These are phyloP conservation scores for Psilocybe cyanescens DNA, from an alignment of 768 basidiomycete genomes.

Conservation along the genomic window DNA sequence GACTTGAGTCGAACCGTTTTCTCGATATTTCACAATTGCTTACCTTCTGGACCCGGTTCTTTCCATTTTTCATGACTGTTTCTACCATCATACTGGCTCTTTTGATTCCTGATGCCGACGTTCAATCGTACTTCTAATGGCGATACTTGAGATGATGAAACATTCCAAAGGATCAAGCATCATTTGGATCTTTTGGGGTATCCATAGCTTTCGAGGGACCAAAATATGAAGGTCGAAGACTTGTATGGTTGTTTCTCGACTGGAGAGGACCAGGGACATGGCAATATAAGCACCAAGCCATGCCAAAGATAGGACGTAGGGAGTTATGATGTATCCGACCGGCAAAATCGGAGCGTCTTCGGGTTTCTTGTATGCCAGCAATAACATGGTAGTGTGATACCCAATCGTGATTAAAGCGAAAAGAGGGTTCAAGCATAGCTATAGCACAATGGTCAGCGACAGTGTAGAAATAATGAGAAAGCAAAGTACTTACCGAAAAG, in stretches of 20 bases:
- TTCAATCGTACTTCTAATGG: slow-evolving; percentile 24
- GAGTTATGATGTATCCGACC: slow-evolving; percentile 21
- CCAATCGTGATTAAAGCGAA: slow-evolving; percentile 26
- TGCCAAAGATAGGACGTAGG: slow-evolving; percentile 26
- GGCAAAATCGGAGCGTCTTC: slow-evolving; percentile 16
- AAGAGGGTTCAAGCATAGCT: slow-evolving; percentile 29
- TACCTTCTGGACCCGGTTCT: too few relatives aligned
- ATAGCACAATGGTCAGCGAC: neutral
- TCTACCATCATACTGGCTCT: neutral
- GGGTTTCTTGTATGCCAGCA: slow-evolving; percentile 22
- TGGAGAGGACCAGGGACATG: slow-evolving; percentile 28
- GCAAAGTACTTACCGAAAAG: slow-evolving; percentile 24
- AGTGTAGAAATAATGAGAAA: neutral
- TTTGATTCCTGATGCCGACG: slow-evolving; percentile 3
- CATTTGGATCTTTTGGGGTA: slow-evolving; percentile 27
- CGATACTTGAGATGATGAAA: slow-evolving; percentile 24
- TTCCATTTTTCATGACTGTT: neutral
- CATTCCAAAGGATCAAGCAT: slow-evolving; percentile 24
- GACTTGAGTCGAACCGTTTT: too few relatives aligned
- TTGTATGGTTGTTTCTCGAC: slow-evolving; percentile 14
- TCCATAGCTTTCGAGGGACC: slow-evolving; percentile 15
- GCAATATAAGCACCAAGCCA: slow-evolving; percentile 31
- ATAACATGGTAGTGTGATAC: slow-evolving; percentile 24
- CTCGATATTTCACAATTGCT: too few relatives aligned
- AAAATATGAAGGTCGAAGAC: slow-evolving; percentile 17